Base-by-base conservation (phyloP, 2,329 filamentous ascomycete genomes). In the Aspergillus pseudotamarii region DNA sequence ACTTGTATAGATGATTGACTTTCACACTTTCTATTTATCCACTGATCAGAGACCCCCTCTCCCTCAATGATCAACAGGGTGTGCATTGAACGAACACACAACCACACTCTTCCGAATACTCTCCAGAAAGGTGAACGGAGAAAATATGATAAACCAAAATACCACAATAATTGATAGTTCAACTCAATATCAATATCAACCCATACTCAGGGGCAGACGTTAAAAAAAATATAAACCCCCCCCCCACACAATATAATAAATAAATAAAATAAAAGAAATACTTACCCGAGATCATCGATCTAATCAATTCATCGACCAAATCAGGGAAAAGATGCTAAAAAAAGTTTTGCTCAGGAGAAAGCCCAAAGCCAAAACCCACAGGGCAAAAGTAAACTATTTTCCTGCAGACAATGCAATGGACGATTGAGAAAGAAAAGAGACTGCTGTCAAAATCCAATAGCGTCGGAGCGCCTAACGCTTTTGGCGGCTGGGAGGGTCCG, bases 361-460 rank as follows among this genome's bases (percentile, higher is more conserved):
- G 14, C 16, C 8, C 23, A 14, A 14, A 19, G 4, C 11, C 6
- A 19, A 51, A 34, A n/a, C 28, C 26, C 26, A 51, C 28, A 46
- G 21, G 21, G 21, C 21, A 46, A 46, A 46, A 26, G 9, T 9
- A 8, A 50, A 32, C 28, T 32, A 51, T 50, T 32, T 34, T 51
- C 48, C 26, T 32, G 48, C 48, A 32, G 28, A 51, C 19, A 51
- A 51, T 51, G 48, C 28, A 51, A 8, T 28, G 21, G 23, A 48
- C 11, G 21, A 48, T 4, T 48, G 21, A 48, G 45, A 19, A 19
- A 51, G 14, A 30, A n/a, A 11, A 50, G 28, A 32, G 28, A 26
- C 16, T 51, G 28, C 48, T 51, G 48, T 51, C 48, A 51, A 51
- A 51, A 51, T 21, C 48, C 48, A 51, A 51, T 51, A 51, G 48